phyloP scores from a whole-genome alignment of 495 filamentous ascomycete genomes.

The Penicillium maclennaniae region DNA sequence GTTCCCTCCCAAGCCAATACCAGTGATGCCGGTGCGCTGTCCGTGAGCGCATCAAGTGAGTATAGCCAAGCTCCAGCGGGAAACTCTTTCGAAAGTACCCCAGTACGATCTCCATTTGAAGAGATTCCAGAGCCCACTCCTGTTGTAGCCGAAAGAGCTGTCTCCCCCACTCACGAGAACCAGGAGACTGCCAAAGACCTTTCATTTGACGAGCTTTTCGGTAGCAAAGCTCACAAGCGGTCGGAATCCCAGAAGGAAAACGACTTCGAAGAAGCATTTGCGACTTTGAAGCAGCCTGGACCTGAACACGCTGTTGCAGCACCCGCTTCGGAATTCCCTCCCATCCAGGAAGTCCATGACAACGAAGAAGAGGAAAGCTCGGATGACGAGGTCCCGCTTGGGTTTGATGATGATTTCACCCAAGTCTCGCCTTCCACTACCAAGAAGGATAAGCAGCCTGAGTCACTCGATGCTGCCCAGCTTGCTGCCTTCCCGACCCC shows the following conservation, averaged over 20 bases:
- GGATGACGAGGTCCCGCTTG: conserved; percentile 62
- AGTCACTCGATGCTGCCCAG: conserved; percentile 39
- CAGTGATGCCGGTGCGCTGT: conserved; percentile 21
- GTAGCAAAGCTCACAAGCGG: conserved; percentile 50
- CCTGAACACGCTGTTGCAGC: conserved; percentile 24
- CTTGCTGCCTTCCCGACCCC: conserved; percentile 40
- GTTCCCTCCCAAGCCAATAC: conserved; percentile 51
- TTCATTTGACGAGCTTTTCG: conserved; percentile 53
- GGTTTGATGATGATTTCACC: conserved; percentile 92
- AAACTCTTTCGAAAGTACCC: conserved; percentile 11
- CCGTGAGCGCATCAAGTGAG: conserved; percentile 20
- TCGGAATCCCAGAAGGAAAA: conserved; percentile 55
- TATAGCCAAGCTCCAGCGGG: conserved; percentile 23
- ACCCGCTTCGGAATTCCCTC: conserved; percentile 74
- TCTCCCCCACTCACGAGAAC: conserved; percentile 19
- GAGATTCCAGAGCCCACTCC: conserved; percentile 34
- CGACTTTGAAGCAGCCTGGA: conserved; percentile 33
- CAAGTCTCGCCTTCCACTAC: conserved; percentile 53
- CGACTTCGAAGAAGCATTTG: conserved; percentile 49
- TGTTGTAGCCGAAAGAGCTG: conserved; percentile 16
- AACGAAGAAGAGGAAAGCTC: conserved; percentile 72
- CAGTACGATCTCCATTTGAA: conserved; percentile 39
- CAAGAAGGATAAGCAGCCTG: conserved; percentile 21
- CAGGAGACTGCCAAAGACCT: conserved; percentile 29
- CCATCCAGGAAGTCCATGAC: conserved; percentile 78